Evolutionary conservation across 768 basidiomycete genomes (phyloP).

Genomic region (Cantharellus cinnabarinus): DNA sequence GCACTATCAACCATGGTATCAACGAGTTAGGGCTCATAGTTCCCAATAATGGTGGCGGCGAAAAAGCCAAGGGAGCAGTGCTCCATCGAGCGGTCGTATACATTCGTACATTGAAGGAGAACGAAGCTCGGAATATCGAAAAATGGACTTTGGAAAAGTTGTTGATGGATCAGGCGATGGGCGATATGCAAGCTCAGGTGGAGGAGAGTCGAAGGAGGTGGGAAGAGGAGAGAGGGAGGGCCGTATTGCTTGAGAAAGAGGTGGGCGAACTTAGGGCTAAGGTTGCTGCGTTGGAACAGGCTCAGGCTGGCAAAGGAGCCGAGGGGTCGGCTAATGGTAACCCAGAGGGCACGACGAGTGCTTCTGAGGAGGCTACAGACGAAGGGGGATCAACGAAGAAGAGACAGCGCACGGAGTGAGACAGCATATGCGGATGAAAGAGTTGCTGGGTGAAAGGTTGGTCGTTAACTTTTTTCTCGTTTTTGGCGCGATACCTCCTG

Average conservation of each 20-base stretch:
- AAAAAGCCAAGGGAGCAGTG: slow-evolving; percentile 74
- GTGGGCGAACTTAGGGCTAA: slow-evolving; percentile 2
- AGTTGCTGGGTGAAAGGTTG: too few species aligned
- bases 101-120: slow-evolving; percentile 78
- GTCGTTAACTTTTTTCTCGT: too few species aligned
- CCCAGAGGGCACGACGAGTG: too few species aligned
- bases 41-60: slow-evolving; percentile 68
- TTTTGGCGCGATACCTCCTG: too few species aligned
- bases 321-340: too few species aligned
- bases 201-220: slow-evolving; percentile 65
- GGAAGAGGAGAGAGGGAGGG: slow-evolving; percentile 43
- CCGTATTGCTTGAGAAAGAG: slow-evolving; percentile 3
- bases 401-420: too few species aligned
- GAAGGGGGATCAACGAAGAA: too few species aligned
- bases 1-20: slow-evolving; percentile 94
- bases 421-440: too few species aligned
- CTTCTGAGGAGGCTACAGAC: too few species aligned
- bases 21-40: slow-evolving; percentile 77
- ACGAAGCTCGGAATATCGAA: slow-evolving; percentile 77
- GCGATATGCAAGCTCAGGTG: slow-evolving; percentile 27
- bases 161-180: slow-evolving; percentile 57
- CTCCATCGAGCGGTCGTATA: slow-evolving; percentile 77
- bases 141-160: slow-evolving; percentile 88
- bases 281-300: neutral
- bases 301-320: too few species aligned